Base-by-base conservation (phyloP, 179 eudicot species). In the Corrigiola litoralis region DNA sequence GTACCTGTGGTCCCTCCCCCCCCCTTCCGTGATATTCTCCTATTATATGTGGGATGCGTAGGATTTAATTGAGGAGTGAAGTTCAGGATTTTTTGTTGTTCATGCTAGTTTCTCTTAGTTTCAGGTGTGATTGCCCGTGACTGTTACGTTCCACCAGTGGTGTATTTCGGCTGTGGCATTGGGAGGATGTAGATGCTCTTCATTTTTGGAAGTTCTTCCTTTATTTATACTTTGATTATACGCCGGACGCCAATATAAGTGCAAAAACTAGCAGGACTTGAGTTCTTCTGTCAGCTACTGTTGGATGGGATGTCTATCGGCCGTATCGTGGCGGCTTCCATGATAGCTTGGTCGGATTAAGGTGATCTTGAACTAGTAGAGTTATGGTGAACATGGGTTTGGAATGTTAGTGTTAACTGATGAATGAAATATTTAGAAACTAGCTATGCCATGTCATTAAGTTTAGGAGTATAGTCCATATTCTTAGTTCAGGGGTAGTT, bases 131-230 rank as follows among this genome's bases (percentile, higher is more conserved):
- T n/a, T n/a, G n/a, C n/a, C n/a, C n/a, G n/a, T 49, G 32, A 24
- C 24, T 13, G 42, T 18, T 18, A 20, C 21, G 24, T 53, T 56
- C 47, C 36, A 36, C 38, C 5, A 20, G 31, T 37, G 60, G 24
- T 56, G 27, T 7, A 52, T 60, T 37, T 52, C 21, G 53, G 23
- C 46, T 63, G 25, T 25, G 38, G 61, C 69, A 40, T 31, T 34
- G 7, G 40, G 49, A 42, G 18, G 58, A 11, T 31, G 28, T 1
- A 23, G 51, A 27, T 48, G 17, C 18, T 21, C 34, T 36, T 57
- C 61, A 57, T 13, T 21, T 58, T 32, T 23, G 31, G 45, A 38
- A 1, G 62, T 1, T 17, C 31, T 45, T 34, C 33, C 65, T 13
- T 16, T 24, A 25, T 16, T 27, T 28, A 5, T 31, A 29, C 41